Evolutionary conservation across 257 asterid species (phyloP).

Genomic region (Cinchona pubescens): DNA sequence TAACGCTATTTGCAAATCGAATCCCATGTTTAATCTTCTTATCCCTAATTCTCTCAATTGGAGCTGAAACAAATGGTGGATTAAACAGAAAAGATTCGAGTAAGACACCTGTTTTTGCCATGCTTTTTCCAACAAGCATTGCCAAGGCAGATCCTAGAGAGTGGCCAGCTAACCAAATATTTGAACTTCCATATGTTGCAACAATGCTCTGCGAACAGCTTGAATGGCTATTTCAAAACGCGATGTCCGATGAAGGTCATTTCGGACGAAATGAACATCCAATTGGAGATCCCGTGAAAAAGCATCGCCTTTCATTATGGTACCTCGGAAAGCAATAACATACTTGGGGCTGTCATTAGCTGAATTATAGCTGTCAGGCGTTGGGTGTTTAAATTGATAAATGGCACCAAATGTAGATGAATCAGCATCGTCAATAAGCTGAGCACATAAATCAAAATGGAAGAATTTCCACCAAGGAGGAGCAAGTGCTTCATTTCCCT

Average conservation of each 20-base stretch:
- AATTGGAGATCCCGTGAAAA: slow-evolving; percentile 64
- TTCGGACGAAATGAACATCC: slow-evolving; percentile 56
- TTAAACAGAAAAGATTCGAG: slow-evolving; percentile 74
- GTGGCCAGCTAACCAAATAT: slow-evolving; percentile 81
- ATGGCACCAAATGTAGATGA: slow-evolving; percentile 79
- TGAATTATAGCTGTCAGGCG: slow-evolving; percentile 19
- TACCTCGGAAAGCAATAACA: slow-evolving; percentile 80
- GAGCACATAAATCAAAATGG: slow-evolving; percentile 51
- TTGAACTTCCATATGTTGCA: slow-evolving; percentile 57
- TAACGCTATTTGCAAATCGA: slow-evolving; percentile 70
- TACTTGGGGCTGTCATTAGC: slow-evolving; percentile 40
- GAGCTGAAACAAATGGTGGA: slow-evolving; percentile 83
- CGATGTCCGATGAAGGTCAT: slow-evolving; percentile 73
- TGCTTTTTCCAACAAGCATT: slow-evolving; percentile 71
- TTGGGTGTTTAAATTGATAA: slow-evolving; percentile 40
- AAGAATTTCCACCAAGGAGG: slow-evolving; percentile 85
- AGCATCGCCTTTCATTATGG: slow-evolving; percentile 73
- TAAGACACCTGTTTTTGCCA: slow-evolving; percentile 56
- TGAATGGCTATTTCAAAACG: slow-evolving; percentile 72
- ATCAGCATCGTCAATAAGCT: slow-evolving; percentile 66
- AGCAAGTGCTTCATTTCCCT: slow-evolving; percentile 67
- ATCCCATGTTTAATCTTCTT: slow-evolving; percentile 68
- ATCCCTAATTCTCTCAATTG: slow-evolving; percentile 71
- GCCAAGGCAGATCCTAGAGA: slow-evolving; percentile 92
- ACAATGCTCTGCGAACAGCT: slow-evolving; percentile 63